Percentiles rank a stretch among this genome's conserved stretches.
phyloP scores from a whole-genome alignment of 2,329 filamentous ascomycete species.

The Phialophora expanda region DNA sequence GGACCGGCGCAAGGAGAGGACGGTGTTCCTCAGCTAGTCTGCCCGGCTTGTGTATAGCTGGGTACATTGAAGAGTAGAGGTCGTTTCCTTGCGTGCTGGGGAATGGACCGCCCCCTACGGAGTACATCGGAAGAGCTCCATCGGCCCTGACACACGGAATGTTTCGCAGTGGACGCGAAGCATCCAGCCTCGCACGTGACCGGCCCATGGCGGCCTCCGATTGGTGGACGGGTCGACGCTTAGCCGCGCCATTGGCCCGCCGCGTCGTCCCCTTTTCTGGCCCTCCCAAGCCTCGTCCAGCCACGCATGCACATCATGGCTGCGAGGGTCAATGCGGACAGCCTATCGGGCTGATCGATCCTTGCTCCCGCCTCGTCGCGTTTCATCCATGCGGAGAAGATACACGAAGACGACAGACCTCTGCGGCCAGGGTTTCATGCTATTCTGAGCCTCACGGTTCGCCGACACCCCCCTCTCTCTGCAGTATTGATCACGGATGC shows the following conservation, averaged over 20 bases:
- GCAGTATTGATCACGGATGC: conserved; percentile 1
- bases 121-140: not conserved
- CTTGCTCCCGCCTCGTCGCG: conserved; percentile 6
- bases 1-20: conserved; percentile 41
- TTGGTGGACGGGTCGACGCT: not conserved
- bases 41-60: conserved; percentile 33
- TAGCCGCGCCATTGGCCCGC: conserved; percentile 8
- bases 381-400: conserved; percentile 25
- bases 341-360: conserved; percentile 9
- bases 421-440: conserved; percentile 27
- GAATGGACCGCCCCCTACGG: not conserved
- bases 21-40: conserved; percentile 22
- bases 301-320: conserved; percentile 1
- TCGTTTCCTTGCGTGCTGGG: not conserved
- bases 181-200: conserved; percentile 23
- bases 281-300: not conserved
- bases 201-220: not conserved
- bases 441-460: conserved; percentile 16
- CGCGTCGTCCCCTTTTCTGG: conserved; percentile 7
- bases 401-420: not conserved
- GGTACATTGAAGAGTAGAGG: not conserved
- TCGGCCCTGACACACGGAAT: conserved; percentile 7
- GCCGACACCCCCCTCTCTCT: not conserved
- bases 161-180: conserved; percentile 13
- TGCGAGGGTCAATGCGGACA: conserved; percentile 1